Base-by-base conservation (phyloP, 1,139 yeast species). In the Magnusiomyces tetraspermus region DNA sequence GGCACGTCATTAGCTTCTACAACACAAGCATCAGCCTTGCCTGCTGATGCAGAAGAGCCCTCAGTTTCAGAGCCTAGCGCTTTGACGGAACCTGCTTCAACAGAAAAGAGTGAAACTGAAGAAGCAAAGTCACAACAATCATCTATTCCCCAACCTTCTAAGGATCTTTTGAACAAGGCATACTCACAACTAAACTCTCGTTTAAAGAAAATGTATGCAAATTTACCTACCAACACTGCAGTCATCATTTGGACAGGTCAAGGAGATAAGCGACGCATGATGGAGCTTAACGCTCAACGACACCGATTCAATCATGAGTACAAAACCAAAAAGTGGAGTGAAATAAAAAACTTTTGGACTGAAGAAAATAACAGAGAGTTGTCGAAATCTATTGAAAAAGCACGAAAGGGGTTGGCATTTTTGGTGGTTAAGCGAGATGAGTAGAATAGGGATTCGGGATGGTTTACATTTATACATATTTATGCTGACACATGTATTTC, bases 241-340 rank as follows among this genome's bases (percentile, higher is more conserved):
- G 61, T 90, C 36, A 69, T 88, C 0, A 64, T 89, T 0, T 72
- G 79, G 60, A 75, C 88, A 0, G 86, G 85, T 1, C 72, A 77
- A 53, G 89, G 90, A 1, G 78, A 80, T 59, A 80, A 83, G 2
- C 64, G 73, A 21, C 76, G 73, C 46, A 75, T 83, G 78, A 64
- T 67, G 17, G 66, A 71, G 48, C 69, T 87, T 48, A 79, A 77
- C 57, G 63, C 55, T 60, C 67, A 57, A 64, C 76, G 70, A 54
- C 64, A 60, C 57, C 66, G 61, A 57, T 78, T 67, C 64, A 75
- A 72, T 58, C 62, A 56, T 59, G 78, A 68, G 58, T 77, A 63
- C 69, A 69, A 59, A 65, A 75, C 59, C 60, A 75, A 68, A 55
- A 74, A 62, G 52, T 74, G 67, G 67, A 71, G 65, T 50, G 81